These are phyloP conservation scores for Kalaharituber pfeilii DNA, from an alignment of 2,329 filamentous ascomycete species.

Conservation along the genomic window DNA sequence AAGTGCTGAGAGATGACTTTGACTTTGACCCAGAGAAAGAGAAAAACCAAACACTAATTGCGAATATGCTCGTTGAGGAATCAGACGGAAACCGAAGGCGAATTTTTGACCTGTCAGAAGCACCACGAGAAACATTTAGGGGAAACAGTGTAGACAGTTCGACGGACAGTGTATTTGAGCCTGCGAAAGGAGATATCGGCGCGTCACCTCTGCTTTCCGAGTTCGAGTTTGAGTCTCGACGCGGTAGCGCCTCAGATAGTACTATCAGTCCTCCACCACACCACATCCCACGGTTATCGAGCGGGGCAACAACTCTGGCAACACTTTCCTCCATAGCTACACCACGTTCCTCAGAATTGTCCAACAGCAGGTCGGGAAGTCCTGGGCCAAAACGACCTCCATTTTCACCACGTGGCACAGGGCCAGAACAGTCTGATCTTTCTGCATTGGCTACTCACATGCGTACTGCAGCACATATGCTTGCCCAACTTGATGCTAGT, in stretches of 20 bases:
- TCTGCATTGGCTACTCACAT: constrained; percentile 72
- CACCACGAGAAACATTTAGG: constrained; percentile 33
- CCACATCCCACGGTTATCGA: constrained; percentile 40
- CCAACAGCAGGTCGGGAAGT: constrained; percentile 50
- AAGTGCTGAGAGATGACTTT: constrained; percentile 66
- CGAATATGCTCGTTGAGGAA: constrained; percentile 39
- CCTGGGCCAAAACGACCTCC: constrained; percentile 47
- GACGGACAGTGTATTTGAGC: constrained; percentile 65
- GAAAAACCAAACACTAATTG: constrained; percentile 51
- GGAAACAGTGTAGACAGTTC: constrained; percentile 31
- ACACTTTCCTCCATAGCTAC: constrained; percentile 44
- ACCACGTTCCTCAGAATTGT: constrained; percentile 48
- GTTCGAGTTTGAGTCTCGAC: constrained; percentile 28
- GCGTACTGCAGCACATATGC: constrained; percentile 73
- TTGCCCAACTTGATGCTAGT: constrained; percentile 64
- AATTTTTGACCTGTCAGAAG: constrained; percentile 53
- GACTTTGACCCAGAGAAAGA: constrained; percentile 59
- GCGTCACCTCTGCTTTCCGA: constrained; percentile 49
- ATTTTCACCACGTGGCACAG: constrained; percentile 35
- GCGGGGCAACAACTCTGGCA: constrained; percentile 43
- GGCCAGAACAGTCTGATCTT: constrained; percentile 52
- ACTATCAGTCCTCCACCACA: constrained; percentile 11
- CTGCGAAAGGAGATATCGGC: constrained; percentile 59
- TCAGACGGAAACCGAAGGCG: constrained; percentile 36
- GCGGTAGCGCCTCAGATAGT: constrained; percentile 8